phyloP scores from a whole-genome alignment of 495 filamentous ascomycete species.

The Cenococcum geophilum region DNA sequence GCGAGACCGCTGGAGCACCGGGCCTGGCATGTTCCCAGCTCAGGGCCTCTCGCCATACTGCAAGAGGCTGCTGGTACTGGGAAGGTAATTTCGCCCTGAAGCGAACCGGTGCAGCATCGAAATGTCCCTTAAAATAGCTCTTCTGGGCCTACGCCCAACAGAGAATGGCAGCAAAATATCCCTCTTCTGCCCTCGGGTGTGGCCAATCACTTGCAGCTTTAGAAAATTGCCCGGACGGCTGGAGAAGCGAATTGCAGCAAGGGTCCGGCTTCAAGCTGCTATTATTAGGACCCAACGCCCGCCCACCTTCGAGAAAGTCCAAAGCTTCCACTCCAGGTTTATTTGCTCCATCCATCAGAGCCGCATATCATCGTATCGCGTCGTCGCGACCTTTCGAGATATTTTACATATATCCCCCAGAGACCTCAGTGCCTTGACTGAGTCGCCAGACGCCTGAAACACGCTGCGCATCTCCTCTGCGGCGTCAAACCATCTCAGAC shows the following conservation, averaged over 20 bases:
- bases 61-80: too few species aligned
- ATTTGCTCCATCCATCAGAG: neutral
- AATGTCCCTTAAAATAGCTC: slow-evolving; percentile 8
- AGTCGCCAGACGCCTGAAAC: neutral
- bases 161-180: slow-evolving; percentile 5
- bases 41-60: too few species aligned
- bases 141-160: neutral
- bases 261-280: neutral
- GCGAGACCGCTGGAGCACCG: too few species aligned
- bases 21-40: too few species aligned
- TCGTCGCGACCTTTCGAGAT: neutral
- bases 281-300: slow-evolving; percentile 5
- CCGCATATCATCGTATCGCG: slow-evolving; percentile 7
- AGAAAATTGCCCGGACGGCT: slow-evolving; percentile 3
- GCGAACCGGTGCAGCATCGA: neutral
- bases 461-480: neutral
- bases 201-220: neutral
- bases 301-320: slow-evolving; percentile 7
- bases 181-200: neutral
- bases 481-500: neutral
- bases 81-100: neutral
- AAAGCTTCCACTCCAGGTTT: slow-evolving; percentile 1
- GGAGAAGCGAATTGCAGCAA: slow-evolving; percentile 1
- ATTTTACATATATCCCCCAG: neutral
- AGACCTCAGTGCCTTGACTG: neutral